Evolutionary conservation across 768 basidiomycete species (phyloP).

Genomic region (Suillus fuscotomentosus): DNA sequence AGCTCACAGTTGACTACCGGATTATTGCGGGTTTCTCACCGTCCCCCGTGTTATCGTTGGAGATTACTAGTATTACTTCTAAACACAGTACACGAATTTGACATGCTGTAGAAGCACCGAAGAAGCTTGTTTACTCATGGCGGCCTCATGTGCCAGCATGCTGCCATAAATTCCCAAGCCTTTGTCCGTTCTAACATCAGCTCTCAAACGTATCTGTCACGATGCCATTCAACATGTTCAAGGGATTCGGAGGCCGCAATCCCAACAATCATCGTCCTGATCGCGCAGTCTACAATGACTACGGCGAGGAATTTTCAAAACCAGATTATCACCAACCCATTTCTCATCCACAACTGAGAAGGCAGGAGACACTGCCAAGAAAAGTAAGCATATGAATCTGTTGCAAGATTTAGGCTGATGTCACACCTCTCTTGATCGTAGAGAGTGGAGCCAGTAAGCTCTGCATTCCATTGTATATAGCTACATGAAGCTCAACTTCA

Average conservation of each 20-base stretch:
- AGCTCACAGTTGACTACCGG: neutral
- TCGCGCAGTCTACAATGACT: constrained; percentile 21
- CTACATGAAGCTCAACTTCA: constrained; percentile 9
- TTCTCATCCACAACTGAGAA: neutral
- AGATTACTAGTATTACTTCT: neutral
- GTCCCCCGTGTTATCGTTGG: neutral
- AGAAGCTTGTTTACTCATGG: constrained; percentile 12
- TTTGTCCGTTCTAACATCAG: constrained; percentile 11
- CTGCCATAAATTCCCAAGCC: constrained; percentile 27
- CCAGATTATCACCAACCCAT: constrained; percentile 21
- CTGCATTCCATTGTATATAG: neutral
- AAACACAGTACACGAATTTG: neutral
- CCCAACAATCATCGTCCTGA: constrained; percentile 24
- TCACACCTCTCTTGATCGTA: constrained; percentile 5
- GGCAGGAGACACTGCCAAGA: constrained; percentile 18
- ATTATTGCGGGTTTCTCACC: neutral
- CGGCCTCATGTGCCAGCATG: constrained; percentile 24
- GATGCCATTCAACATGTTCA: constrained; percentile 38
- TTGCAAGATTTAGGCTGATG: neutral
- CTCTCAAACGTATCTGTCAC: constrained; percentile 20
- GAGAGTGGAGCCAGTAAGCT: constrained; percentile 32
- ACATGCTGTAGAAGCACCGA: constrained; percentile 6
- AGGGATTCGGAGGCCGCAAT: constrained; percentile 33
- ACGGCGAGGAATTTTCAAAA: constrained; percentile 29
- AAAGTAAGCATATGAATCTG: neutral